Percentiles rank a stretch among this genome's conserved stretches.
These are phyloP conservation scores for Nigrospora oryzae DNA, from an alignment of 2,329 filamentous ascomycete species.

Conservation along the genomic window DNA sequence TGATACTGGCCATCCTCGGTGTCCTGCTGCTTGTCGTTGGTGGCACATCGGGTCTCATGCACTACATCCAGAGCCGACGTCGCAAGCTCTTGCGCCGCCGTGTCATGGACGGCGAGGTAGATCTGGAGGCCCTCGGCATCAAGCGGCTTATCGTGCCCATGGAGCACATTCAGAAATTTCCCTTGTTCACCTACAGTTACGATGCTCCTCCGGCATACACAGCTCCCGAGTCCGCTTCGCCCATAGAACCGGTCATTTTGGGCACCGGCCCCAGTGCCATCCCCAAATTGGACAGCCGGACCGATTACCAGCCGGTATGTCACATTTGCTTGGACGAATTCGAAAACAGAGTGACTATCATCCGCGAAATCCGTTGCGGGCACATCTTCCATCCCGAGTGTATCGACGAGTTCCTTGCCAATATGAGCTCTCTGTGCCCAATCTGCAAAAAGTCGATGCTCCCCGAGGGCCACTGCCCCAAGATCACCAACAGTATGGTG, in stretches of 20 bases:
- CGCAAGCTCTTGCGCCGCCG: constrained; percentile 60
- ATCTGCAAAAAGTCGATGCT: constrained; percentile 82
- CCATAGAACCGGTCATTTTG: constrained; percentile 12
- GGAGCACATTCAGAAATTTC: constrained; percentile 63
- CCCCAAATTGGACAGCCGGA: constrained; percentile 26
- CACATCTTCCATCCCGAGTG: constrained; percentile 93
- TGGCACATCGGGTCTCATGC: constrained; percentile 63
- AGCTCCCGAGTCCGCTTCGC: constrained; percentile 1
- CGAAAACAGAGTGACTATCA: constrained; percentile 57
- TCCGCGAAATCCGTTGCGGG: constrained; percentile 79
- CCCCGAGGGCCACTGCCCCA: constrained; percentile 57
- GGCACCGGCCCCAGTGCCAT: constrained; percentile 11
- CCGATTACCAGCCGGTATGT: constrained; percentile 70
- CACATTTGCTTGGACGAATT: constrained; percentile 88
- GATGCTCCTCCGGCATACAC: constrained; percentile 29
- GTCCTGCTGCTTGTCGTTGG: constrained; percentile 62
- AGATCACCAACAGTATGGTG: constrained; percentile 80
- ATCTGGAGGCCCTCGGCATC: constrained; percentile 79
- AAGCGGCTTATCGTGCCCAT: constrained; percentile 72
- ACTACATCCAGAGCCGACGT: constrained; percentile 64
- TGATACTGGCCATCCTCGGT: constrained; percentile 62
- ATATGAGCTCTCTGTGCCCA: constrained; percentile 80
- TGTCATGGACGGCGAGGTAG: constrained; percentile 70
- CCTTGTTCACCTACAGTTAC: constrained; percentile 67
- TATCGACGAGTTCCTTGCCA: constrained; percentile 74